These are phyloP conservation scores for Colletotrichum sp. DNA, from an alignment of 2,329 filamentous ascomycete genomes.

Conservation along the genomic window DNA sequence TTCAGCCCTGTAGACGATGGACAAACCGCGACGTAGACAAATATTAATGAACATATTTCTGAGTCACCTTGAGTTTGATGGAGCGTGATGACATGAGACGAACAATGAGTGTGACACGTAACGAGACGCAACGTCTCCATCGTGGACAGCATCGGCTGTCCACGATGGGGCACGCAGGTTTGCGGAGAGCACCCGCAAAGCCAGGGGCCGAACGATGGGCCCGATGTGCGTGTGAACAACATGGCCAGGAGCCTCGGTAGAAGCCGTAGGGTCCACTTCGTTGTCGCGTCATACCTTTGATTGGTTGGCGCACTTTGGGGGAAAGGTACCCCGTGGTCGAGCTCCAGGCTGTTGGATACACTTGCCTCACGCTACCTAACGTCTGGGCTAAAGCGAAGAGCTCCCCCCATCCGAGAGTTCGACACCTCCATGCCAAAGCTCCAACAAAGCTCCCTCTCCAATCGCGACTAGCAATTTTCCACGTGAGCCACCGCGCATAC, in stretches of 20 bases:
- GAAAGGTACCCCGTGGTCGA: background rate
- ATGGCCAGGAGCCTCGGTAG: conserved; percentile 6
- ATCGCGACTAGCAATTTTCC: background rate
- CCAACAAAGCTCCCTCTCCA: background rate
- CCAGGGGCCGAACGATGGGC: background rate
- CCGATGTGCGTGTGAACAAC: background rate
- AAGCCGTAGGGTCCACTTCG: background rate
- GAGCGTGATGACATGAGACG: background rate
- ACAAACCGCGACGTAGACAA: conserved; percentile 37
- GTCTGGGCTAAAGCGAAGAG: background rate
- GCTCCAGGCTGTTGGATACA: background rate
- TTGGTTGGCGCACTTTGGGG: background rate
- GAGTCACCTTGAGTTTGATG: background rate
- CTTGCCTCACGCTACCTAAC: background rate
- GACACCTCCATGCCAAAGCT: background rate
- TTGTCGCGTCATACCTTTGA: conserved; percentile 3
- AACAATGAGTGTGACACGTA: background rate
- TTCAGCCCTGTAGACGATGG: conserved; percentile 18
- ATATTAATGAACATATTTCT: conserved; percentile 40
- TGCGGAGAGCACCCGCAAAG: background rate
- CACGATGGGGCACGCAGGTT: background rate
- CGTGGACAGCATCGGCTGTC: background rate
- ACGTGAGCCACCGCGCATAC: background rate
- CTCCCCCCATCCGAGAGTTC: background rate
- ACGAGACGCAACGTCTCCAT: background rate